Evolutionary conservation across 2,329 filamentous ascomycete species (phyloP).

Genomic region (Apiospora kogelbergensis): DNA sequence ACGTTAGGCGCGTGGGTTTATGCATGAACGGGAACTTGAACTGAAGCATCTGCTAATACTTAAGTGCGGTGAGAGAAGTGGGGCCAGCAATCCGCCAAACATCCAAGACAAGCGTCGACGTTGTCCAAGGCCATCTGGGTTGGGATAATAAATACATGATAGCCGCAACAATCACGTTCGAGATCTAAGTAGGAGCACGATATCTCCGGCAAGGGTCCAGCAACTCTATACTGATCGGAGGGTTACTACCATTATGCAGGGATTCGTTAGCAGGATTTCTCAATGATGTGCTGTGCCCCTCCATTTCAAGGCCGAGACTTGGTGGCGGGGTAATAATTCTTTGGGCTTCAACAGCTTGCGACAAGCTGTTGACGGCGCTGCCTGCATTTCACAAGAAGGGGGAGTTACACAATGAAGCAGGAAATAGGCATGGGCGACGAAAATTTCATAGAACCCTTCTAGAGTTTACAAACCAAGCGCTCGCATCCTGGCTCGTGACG

Average conservation of each 20-base stretch:
- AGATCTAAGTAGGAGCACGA: background rate
- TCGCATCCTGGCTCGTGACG: background rate
- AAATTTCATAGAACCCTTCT: too few species aligned
- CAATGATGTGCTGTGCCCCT: background rate
- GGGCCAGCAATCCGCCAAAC: background rate
- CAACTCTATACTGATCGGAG: background rate
- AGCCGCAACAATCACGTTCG: background rate
- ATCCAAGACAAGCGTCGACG: background rate
- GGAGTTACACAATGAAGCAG: background rate
- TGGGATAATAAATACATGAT: background rate
- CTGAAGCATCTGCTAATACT: background rate
- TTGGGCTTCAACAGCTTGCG: background rate
- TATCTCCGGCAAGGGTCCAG: background rate
- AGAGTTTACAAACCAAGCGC: background rate
- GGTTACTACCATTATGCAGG: background rate
- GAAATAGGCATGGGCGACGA: too few species aligned
- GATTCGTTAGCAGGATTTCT: background rate
- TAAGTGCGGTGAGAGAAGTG: conserved; percentile 1
- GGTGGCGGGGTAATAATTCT: conserved; percentile 7
- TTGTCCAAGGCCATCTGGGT: background rate
- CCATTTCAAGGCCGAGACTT: background rate
- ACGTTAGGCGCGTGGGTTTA: background rate
- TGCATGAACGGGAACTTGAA: background rate
- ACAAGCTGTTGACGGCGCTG: background rate
- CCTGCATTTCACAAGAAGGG: background rate